Evolutionary conservation across 352 stramenopile species (phyloP).

Genomic region (Aphanomyces astaci): DNA sequence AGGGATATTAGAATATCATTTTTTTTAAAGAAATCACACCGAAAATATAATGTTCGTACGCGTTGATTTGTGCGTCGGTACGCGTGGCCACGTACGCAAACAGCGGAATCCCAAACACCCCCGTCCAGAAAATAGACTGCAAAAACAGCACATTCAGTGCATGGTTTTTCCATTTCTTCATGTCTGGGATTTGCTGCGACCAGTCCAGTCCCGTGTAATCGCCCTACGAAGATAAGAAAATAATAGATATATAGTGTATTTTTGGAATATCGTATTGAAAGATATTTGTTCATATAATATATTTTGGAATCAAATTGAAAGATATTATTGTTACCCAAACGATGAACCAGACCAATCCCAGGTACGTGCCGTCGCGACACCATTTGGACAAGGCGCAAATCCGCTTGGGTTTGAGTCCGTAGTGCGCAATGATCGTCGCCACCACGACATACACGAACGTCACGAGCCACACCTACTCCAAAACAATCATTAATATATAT

Average conservation of each 20-base stretch:
- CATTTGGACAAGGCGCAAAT: slow-evolving; percentile 11
- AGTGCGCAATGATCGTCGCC: slow-evolving; percentile 8
- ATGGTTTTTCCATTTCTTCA: slow-evolving; percentile 8
- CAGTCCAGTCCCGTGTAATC: slow-evolving; percentile 9
- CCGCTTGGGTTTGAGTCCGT: slow-evolving; percentile 19
- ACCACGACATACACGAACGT: slow-evolving; percentile 13
- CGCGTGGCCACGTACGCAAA: neutral
- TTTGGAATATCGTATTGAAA: too few species aligned
- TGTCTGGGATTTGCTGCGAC: slow-evolving; percentile 16
- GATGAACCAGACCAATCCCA: slow-evolving; percentile 7
- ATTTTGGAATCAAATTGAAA: too few species aligned
- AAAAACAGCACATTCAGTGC: slow-evolving; percentile 10
- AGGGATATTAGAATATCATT: too few species aligned
- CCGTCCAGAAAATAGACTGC: slow-evolving; percentile 13
- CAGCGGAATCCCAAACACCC: neutral
- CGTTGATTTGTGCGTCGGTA: slow-evolving; percentile 1
- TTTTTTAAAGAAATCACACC: too few species aligned
- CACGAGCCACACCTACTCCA: slow-evolving; percentile 11
- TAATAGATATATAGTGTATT: too few species aligned
- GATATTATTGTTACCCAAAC: too few species aligned
- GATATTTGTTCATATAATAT: too few species aligned
- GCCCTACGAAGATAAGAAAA: neutral
- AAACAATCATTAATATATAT: too few species aligned
- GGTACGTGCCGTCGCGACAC: slow-evolving; percentile 21
- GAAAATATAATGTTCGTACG: too few species aligned